phyloP scores from a whole-genome alignment of 441 rosid species.

The Jatropha podagrica region DNA sequence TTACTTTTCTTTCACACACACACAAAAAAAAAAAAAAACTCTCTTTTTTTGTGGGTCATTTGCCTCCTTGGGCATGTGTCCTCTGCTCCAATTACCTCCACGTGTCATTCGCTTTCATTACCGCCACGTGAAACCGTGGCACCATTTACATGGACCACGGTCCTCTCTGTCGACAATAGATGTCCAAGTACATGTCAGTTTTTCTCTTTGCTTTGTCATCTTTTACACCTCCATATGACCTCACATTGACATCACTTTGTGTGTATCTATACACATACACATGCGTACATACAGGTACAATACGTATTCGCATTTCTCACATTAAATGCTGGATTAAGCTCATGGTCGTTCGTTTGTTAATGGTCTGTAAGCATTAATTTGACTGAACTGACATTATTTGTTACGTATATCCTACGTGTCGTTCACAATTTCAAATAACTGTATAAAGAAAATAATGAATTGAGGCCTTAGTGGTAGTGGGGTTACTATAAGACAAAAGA shows the following conservation, averaged over 20 bases:
- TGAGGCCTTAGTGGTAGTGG: no score
- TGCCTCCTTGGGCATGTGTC: slow-evolving; percentile 12
- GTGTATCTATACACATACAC: neutral
- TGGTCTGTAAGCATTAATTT: no score
- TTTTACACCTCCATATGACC: slow-evolving; percentile 30
- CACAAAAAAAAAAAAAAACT: no score
- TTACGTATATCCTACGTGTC: no score
- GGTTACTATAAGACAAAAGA: no score
- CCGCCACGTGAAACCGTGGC: slow-evolving; percentile 20
- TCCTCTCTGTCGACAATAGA: neutral
- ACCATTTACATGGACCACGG: neutral
- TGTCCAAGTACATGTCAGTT: neutral
- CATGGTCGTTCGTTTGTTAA: no score
- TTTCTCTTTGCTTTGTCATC: slow-evolving; percentile 27
- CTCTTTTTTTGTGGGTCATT: slow-evolving; percentile 12
- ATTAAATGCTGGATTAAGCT: no score
- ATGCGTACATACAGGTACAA: neutral
- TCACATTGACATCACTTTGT: slow-evolving; percentile 32
- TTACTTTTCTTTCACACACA: neutral
- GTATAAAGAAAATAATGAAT: no score
- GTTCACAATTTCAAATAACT: no score
- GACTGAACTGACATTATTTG: no score
- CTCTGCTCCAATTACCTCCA: slow-evolving; percentile 2
- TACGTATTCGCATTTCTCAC: neutral
- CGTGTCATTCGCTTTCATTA: neutral